Evolutionary conservation across 2,329 filamentous ascomycete genomes (phyloP).

Genomic region (Sphaerostilbella broomeana): DNA sequence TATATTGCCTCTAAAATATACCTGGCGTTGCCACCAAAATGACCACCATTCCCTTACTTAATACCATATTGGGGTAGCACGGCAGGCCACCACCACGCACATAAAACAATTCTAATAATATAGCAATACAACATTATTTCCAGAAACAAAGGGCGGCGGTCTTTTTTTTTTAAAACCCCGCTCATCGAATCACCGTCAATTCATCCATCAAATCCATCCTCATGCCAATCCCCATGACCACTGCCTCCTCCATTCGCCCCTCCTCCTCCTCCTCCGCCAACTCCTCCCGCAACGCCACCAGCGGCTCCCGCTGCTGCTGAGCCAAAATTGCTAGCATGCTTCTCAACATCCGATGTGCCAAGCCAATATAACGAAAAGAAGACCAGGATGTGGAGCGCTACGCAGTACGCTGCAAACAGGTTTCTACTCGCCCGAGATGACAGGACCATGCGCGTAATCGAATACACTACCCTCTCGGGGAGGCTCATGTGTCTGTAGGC

Average conservation of each 20-base stretch:
- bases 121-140: no score
- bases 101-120: no score
- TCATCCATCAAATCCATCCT: constrained; percentile 50
- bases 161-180: no score
- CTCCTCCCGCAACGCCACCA: constrained; percentile 30
- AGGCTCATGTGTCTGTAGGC: constrained; percentile 91
- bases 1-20: no score
- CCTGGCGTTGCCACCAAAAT: no score
- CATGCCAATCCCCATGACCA: constrained; percentile 54
- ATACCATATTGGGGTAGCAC: no score
- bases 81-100: no score
- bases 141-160: no score
- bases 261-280: constrained; percentile 14
- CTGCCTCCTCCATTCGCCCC: constrained; percentile 21
- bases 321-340: constrained; percentile 52
- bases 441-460: constrained; percentile 82
- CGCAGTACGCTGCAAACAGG: constrained; percentile 85
- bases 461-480: constrained; percentile 84
- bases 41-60: no score
- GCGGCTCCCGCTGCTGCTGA: constrained; percentile 39
- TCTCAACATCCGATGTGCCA: constrained; percentile 59
- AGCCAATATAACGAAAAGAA: constrained; percentile 84
- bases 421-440: constrained; percentile 88
- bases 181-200: constrained; percentile 13
- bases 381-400: constrained; percentile 80